Percentiles rank a stretch among this genome's conserved stretches.
phyloP scores from a whole-genome alignment of 2,329 filamentous ascomycete genomes.

The Colletotrichum orbiculare region DNA sequence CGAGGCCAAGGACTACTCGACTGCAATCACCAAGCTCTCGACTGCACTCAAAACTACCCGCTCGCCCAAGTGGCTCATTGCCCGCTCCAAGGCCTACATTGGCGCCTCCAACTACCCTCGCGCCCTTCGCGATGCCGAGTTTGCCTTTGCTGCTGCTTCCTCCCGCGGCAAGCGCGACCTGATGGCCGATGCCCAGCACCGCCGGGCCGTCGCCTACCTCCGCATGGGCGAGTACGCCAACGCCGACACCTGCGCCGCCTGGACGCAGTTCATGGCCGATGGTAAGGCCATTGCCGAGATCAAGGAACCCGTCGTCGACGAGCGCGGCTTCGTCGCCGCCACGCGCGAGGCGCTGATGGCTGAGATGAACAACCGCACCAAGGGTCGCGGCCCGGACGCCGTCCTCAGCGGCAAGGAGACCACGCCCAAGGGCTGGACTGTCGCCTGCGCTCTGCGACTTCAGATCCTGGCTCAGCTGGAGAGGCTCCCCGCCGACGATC shows the following conservation, averaged over 20 bases:
- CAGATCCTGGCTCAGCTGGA: slow-evolving; percentile 60
- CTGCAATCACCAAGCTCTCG: slow-evolving; percentile 76
- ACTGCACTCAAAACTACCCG: slow-evolving; percentile 72
- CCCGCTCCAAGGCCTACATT: slow-evolving; percentile 83
- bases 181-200: slow-evolving; percentile 84
- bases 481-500: slow-evolving; percentile 55
- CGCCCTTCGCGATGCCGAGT: slow-evolving; percentile 77
- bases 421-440: slow-evolving; percentile 47
- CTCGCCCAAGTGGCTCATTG: slow-evolving; percentile 83
- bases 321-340: slow-evolving; percentile 59
- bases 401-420: slow-evolving; percentile 34
- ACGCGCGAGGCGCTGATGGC: slow-evolving; percentile 46
- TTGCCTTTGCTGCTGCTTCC: slow-evolving; percentile 69
- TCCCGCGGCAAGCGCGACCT: slow-evolving; percentile 79
- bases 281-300: slow-evolving; percentile 48
- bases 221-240: slow-evolving; percentile 79
- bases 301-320: slow-evolving; percentile 53
- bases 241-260: slow-evolving; percentile 76
- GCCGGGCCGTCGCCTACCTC: slow-evolving; percentile 80
- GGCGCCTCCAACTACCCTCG: slow-evolving; percentile 69
- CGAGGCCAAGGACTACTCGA: slow-evolving; percentile 69
- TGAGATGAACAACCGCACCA: slow-evolving; percentile 44
- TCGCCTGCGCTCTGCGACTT: slow-evolving; percentile 58
- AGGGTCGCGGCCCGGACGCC: slow-evolving; percentile 14
- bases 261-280: slow-evolving; percentile 58